Conservation (phyloP, 2,329 filamentous ascomycete species). For the Beauveria brongniartii region DNA sequence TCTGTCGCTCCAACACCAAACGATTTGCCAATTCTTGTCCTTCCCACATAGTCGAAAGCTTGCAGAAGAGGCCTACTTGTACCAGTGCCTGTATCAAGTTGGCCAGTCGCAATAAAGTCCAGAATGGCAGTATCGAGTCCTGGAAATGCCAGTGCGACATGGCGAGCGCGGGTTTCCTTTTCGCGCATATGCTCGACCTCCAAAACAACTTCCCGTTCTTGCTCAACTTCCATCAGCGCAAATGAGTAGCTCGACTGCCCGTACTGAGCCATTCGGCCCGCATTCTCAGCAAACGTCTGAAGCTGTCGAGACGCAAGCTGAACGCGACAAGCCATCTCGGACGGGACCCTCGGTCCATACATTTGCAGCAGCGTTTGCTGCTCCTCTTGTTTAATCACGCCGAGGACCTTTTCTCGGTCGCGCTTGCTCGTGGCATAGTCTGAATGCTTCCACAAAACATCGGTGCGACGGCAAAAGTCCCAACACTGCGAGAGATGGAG, state of each 20-base stretch:
- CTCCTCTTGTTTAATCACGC: constrained; percentile 36
- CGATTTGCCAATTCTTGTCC: background rate
- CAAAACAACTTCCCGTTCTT: constrained; percentile 51
- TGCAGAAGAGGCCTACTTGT: background rate
- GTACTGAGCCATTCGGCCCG: background rate
- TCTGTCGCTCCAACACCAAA: background rate
- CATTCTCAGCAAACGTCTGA: background rate
- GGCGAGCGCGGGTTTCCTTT: constrained; percentile 37
- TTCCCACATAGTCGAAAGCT: background rate
- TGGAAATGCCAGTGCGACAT: constrained; percentile 31
- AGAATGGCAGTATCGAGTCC: constrained; percentile 16
- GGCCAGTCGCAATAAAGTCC: background rate
- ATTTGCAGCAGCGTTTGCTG: constrained; percentile 49
- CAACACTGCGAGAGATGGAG: constrained; percentile 52
- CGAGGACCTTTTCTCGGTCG: constrained; percentile 26
- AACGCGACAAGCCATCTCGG: background rate
- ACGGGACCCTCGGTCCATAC: constrained; percentile 33
- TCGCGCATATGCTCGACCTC: constrained; percentile 51
- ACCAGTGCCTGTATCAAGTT: background rate
- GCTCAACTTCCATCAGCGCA: constrained; percentile 51
- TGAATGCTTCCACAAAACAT: constrained; percentile 37
- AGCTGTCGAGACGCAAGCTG: background rate
- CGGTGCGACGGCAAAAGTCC: constrained; percentile 50
- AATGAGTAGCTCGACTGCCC: constrained; percentile 27
- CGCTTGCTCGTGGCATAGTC: constrained; percentile 29